phyloP scores from a whole-genome alignment of 257 asterid genomes.

The Ophiorrhiza pumila region DNA sequence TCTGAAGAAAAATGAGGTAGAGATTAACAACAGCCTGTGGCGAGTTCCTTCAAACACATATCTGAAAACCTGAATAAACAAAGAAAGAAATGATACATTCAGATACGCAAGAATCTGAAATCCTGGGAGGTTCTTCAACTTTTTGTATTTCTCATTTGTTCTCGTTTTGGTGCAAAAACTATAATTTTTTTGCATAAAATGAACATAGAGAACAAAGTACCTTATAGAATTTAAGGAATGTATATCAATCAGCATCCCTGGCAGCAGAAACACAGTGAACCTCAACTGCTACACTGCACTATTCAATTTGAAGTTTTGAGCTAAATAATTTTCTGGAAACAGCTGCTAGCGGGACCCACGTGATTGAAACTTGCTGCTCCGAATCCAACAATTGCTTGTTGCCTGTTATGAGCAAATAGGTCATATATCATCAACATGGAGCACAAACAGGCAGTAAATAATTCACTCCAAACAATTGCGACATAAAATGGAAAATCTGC shows the following conservation, averaged over 20 bases:
- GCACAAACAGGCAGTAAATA: background rate
- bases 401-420: conserved; percentile 38
- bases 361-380: conserved; percentile 48
- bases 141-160: background rate
- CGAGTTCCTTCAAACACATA: conserved; percentile 15
- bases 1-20: conserved; percentile 41
- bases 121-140: background rate
- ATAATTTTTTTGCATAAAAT: background rate
- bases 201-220: conserved; percentile 17
- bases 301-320: conserved; percentile 5
- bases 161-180: background rate
- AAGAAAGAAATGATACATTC: conserved; percentile 1
- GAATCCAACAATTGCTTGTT: conserved; percentile 54
- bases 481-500: background rate
- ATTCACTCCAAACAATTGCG: background rate
- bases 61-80: conserved; percentile 17
- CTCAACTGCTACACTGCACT: conserved; percentile 1
- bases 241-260: background rate
- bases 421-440: conserved; percentile 15
- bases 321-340: conserved; percentile 14
- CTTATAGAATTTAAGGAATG: conserved; percentile 22
- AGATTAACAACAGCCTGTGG: conserved; percentile 18
- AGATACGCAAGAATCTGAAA: background rate
- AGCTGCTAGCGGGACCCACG: conserved; percentile 32
- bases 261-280: conserved; percentile 2